These are phyloP conservation scores for Chrysosporium queenslandicum DNA, from an alignment of 2,329 filamentous ascomycete genomes.

Conservation along the genomic window DNA sequence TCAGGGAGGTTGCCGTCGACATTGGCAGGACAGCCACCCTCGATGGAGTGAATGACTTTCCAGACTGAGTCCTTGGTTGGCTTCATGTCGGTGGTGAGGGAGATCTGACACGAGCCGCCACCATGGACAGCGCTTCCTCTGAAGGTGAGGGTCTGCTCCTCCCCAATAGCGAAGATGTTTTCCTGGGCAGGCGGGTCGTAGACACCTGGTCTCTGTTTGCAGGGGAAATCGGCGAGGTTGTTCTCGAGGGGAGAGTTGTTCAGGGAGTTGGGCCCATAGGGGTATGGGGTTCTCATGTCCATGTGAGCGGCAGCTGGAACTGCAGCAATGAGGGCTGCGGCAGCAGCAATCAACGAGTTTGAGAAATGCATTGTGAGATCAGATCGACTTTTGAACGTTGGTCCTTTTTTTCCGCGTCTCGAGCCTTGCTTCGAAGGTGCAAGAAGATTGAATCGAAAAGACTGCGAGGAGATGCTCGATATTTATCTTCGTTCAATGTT, in stretches of 20 bases:
- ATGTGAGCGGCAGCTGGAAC: constrained; percentile 62
- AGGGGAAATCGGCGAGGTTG: constrained; percentile 64
- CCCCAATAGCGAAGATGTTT: constrained; percentile 57
- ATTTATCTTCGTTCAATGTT: constrained; percentile 3
- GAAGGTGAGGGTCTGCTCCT: constrained; percentile 53
- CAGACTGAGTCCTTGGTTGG: constrained; percentile 59
- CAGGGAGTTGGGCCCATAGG: constrained; percentile 44
- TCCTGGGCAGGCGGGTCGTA: constrained; percentile 36
- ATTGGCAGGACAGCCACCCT: constrained; percentile 71
- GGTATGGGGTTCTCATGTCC: constrained; percentile 57
- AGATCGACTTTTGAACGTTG: background rate
- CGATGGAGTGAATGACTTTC: constrained; percentile 82
- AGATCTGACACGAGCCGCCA: constrained; percentile 85
- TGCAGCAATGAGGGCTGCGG: constrained; percentile 23
- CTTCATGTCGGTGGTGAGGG: constrained; percentile 65
- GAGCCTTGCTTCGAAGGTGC: background rate
- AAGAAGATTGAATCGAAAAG: background rate
- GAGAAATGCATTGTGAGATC: constrained; percentile 24
- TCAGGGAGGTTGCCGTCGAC: constrained; percentile 49
- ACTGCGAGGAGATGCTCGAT: background rate
- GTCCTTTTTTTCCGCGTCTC: background rate
- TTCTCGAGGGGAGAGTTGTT: constrained; percentile 56
- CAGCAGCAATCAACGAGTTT: constrained; percentile 14
- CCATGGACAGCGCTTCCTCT: constrained; percentile 69
- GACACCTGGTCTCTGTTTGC: constrained; percentile 52